These are phyloP conservation scores for Aurantiochytrium sp. DNA, from an alignment of 108 stramenopile genomes.

Conservation along the genomic window DNA sequence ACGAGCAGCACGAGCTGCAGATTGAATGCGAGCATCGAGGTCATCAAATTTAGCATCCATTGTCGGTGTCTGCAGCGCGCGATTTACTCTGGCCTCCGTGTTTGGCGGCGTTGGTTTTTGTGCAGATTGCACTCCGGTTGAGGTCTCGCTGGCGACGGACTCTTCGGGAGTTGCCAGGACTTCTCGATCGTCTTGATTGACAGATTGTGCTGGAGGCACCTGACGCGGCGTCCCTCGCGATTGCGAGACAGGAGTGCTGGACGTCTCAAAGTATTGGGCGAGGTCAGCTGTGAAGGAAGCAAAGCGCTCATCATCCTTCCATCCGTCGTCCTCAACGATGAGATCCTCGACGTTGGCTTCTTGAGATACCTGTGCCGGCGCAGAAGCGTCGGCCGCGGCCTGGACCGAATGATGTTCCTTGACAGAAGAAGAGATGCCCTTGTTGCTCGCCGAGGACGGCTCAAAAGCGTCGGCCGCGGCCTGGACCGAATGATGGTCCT, in stretches of 20 bases:
- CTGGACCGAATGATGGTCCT: too few relatives aligned
- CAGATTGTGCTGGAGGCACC: background rate
- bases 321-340: background rate
- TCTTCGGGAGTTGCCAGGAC: too few relatives aligned
- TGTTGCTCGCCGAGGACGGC: background rate
- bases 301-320: background rate
- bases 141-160: too few relatives aligned
- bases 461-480: too few relatives aligned
- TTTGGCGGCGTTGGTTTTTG: too few relatives aligned
- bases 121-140: too few relatives aligned
- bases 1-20: too few relatives aligned
- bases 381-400: background rate
- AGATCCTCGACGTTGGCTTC: background rate
- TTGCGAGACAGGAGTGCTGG: background rate
- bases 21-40: too few relatives aligned
- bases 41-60: too few relatives aligned
- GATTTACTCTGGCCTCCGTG: too few relatives aligned
- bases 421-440: background rate
- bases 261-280: background rate
- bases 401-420: too few relatives aligned
- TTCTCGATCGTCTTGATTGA: background rate
- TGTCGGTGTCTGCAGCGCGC: too few relatives aligned
- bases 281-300: background rate
- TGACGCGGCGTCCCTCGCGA: background rate
- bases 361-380: background rate